Evolutionary conservation across 2,329 filamentous ascomycete genomes (phyloP), one percentile per base, ranked within the genome.

Genomic region (Exophiala viscosa): DNA sequence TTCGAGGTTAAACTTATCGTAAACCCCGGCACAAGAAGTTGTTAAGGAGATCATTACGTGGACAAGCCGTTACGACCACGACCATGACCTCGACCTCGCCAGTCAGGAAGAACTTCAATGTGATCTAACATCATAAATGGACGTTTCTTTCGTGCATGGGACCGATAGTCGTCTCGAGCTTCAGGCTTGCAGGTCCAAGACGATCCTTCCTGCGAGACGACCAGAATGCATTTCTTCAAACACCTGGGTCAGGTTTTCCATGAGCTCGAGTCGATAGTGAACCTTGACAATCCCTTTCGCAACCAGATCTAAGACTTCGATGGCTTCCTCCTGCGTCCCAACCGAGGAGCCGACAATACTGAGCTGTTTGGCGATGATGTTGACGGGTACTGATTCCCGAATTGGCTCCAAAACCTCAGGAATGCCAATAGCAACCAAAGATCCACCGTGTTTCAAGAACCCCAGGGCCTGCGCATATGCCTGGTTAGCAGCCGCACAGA

Each of bases 401-500:
- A 80, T 77, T 1, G 76, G 69, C 45, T 69, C 60, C 3, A 66
- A 62, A 2, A 75, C 70, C 54, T 78, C 74, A 4, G 78, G 77
- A 18, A 80, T 66, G 4, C 77, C 78, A 7, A 80, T 73, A 58
- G 76, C 79, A 8, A 80, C 76, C 32, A 80, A 43, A 1, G 73
- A 75, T 1, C 78, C 77, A 47, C 73, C 71, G 60, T 77, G 75
- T 20, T 74, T 70, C n/a, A 80, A 66, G 54, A 79, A 71, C 33
- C 64, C 65, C 31, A 78, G 57, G 1, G 71, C 70, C 66, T 79
- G 76, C 40, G 69, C 70, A 60, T 80, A 81, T 5, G 76, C 76
- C 38, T 67, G 67, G 51, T 80, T 78, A 32, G 71, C 71, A 11
- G 73, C 71, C 1, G 76, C 76, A 61, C 76, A 78, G n/a, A 86